These are phyloP conservation scores for Diversispora eburnea DNA, from an alignment of 192 early-diverging fungal species.

Conservation along the genomic window DNA sequence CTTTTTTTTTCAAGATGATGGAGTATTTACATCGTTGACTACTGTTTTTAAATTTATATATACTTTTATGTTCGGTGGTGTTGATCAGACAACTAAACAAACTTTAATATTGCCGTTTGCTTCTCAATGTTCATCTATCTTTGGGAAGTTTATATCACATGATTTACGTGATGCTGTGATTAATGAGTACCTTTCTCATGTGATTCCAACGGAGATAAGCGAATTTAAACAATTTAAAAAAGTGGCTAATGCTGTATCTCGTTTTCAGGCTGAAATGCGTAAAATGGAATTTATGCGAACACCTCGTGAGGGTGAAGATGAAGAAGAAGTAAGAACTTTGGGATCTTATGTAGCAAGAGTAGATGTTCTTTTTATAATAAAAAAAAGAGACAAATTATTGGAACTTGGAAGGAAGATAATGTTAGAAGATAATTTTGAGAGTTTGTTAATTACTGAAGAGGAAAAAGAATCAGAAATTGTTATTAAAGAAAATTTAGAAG, in stretches of 20 bases:
- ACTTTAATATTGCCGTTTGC: constrained; percentile 6
- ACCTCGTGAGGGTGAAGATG: constrained; percentile 28
- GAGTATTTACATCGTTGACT: constrained; percentile 8
- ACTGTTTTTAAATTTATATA: constrained; percentile 24
- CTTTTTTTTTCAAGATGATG: neutral
- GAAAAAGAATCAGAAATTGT: neutral
- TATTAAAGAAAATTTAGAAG: neutral
- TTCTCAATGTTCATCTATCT: constrained; percentile 11
- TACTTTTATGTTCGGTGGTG: constrained; percentile 25
- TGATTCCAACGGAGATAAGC: constrained; percentile 31
- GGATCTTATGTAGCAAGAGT: constrained; percentile 44
- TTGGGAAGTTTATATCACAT: constrained; percentile 22
- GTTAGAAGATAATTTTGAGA: constrained; percentile 46
- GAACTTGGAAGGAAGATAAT: constrained; percentile 46
- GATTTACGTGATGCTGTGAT: constrained; percentile 31
- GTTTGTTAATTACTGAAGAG: constrained; percentile 29
- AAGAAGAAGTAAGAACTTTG: constrained; percentile 29
- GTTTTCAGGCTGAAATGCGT: constrained; percentile 41
- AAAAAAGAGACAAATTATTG: constrained; percentile 42
- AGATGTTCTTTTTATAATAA: constrained; percentile 48
- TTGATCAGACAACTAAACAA: neutral
- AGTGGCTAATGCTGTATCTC: constrained; percentile 26
- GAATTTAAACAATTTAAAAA: constrained; percentile 31
- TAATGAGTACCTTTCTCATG: constrained; percentile 30
- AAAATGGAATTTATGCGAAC: constrained; percentile 31